Base-by-base conservation (phyloP, 495 filamentous ascomycete genomes). In the Daldinia childiae region DNA sequence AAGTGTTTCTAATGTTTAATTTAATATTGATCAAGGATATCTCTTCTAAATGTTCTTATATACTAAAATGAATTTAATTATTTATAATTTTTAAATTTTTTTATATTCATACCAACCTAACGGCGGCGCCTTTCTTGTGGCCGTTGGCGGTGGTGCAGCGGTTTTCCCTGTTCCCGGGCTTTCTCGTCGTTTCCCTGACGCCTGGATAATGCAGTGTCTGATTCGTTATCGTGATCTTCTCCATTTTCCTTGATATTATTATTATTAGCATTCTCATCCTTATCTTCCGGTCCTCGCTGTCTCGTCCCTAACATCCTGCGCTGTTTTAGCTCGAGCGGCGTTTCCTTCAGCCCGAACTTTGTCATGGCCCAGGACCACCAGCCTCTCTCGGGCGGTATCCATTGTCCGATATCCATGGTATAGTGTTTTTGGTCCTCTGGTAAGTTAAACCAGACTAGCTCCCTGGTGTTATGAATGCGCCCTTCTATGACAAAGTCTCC, bases 401-500 rank as follows among this genome's bases (percentile, higher is more conserved):
- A 58, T 14, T 58, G 55, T 3, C 55, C 55, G 21, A 58, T 58
- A 38, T 58, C 55, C 55, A 38, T 34, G 4, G 34, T 38, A n/a
- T 58, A 27, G 21, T 58, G 55, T 9, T 21, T 58, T 24, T 58
- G 55, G 17, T 58, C 55, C 9, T 36, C 32, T 4, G 55, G 55
- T 24, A 58, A 38, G 55, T 58, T 58, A 34, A 58, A 38, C 55
- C 55, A 58, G 32, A 58, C 55, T 3, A 58, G 34, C 21, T 58
- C 55, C 34, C 19, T 39, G 8, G 30, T 58, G 7, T 34, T 58
- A 15, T 58, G 30, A 21, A 58, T 58, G 55, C 55, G 55, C 30
- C 55, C 55, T 15, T 58, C 55, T 19, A 58, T 58, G 30, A 58
- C 55, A 14, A 58, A 58, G 34, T 58, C 55, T 14, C 55, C 55